A percentile compares a stretch with the other conserved stretches of the same genome.
These are phyloP conservation scores for Clonostachys byssicola DNA, from an alignment of 2,329 filamentous ascomycete species.

Conservation along the genomic window DNA sequence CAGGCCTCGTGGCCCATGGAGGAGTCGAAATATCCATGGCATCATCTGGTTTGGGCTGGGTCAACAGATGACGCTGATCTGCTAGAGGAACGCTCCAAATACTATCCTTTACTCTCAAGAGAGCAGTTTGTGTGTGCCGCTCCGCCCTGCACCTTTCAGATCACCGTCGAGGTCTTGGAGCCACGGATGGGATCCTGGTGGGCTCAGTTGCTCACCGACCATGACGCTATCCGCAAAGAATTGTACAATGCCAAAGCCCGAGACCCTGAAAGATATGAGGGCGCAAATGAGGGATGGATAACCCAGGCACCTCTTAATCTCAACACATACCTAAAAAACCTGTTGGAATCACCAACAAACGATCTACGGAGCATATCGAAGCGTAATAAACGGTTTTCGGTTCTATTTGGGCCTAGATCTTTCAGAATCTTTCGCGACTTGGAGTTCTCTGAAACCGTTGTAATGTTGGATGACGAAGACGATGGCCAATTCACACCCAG, in stretches of 20 bases:
- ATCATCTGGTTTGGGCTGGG: constrained; percentile 28
- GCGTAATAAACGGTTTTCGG: constrained; percentile 51
- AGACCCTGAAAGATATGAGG: constrained; percentile 44
- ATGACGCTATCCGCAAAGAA: constrained; percentile 33
- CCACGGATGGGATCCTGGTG: constrained; percentile 39
- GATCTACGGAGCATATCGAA: constrained; percentile 43
- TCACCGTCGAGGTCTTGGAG: constrained; percentile 42
- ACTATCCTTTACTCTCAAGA: constrained; percentile 29
- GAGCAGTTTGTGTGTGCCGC: constrained; percentile 37
- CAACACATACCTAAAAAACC: constrained; percentile 46
- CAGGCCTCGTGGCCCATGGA: constrained; percentile 26
- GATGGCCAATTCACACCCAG: constrained; percentile 29
- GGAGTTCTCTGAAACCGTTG: constrained; percentile 37
- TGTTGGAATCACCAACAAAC: constrained; percentile 29
- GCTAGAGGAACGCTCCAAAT: constrained; percentile 18
- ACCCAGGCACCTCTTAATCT: constrained; percentile 38
- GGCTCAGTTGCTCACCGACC: constrained; percentile 38
- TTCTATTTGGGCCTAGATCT: constrained; percentile 47
- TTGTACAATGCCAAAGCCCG: constrained; percentile 30
- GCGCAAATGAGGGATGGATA: constrained; percentile 32
- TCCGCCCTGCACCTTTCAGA: constrained; percentile 29
- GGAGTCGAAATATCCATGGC: constrained; percentile 29
- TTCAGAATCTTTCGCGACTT: constrained; percentile 42
- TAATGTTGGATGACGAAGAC: constrained; percentile 12
- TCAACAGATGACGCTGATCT: constrained; percentile 18